A percentile compares a stretch with the other conserved stretches of the same genome.
Conservation (phyloP, 345 rosid species). For the Balakata baccata region DNA sequence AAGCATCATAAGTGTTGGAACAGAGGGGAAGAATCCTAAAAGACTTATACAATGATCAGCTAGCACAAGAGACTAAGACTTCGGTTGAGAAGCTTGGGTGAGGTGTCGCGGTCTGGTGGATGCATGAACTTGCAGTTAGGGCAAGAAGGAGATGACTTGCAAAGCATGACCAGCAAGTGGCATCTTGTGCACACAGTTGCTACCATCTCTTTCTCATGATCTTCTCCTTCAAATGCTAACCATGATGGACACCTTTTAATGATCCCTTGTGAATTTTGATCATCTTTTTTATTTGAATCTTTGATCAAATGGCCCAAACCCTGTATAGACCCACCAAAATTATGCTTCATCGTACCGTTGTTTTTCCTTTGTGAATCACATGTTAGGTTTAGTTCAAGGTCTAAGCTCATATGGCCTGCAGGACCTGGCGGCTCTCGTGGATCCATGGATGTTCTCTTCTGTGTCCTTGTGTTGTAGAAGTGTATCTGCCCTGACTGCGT, state of each 20-base stretch:
- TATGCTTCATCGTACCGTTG: constrained; percentile 9
- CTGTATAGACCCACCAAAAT: constrained; percentile 10
- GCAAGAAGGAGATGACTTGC: constrained; percentile 67
- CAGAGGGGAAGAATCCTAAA: not conserved
- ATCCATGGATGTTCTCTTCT: constrained; percentile 50
- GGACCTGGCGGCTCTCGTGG: constrained; percentile 38
- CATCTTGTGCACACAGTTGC: constrained; percentile 72
- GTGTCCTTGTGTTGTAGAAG: constrained; percentile 56
- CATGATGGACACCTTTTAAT: constrained; percentile 40
- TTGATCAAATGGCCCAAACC: constrained; percentile 19
- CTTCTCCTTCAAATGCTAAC: constrained; percentile 43
- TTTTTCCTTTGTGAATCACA: constrained; percentile 29
- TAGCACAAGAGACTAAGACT: constrained; percentile 60
- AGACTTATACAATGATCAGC: not conserved
- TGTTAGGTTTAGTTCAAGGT: constrained; percentile 67
- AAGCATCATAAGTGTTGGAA: not conserved
- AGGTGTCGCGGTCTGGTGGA: constrained; percentile 50
- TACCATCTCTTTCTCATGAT: constrained; percentile 52
- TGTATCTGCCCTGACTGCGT: constrained; percentile 65
- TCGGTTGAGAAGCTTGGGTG: constrained; percentile 41
- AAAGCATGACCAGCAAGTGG: constrained; percentile 84
- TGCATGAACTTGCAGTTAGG: constrained; percentile 95
- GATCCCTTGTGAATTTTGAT: constrained; percentile 18
- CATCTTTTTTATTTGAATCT: constrained; percentile 20
- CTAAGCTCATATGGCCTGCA: constrained; percentile 47